Conservation (phyloP, 169 alveolate species). For the Plasmodium ovale region DNA sequence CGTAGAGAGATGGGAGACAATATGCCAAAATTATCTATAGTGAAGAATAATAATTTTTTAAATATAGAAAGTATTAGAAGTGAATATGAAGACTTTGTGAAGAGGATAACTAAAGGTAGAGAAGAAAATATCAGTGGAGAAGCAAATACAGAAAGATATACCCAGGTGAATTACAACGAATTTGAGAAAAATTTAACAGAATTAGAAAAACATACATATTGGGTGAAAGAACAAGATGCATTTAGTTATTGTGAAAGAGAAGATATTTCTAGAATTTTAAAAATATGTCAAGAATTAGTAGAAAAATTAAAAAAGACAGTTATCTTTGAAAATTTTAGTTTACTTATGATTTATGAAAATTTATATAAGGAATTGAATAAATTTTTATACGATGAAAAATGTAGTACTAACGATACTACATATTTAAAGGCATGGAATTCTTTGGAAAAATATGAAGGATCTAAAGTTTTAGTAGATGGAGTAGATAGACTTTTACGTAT, state of each 20-base stretch:
- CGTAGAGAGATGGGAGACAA: not conserved
- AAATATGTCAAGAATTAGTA: not conserved
- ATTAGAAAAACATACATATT: constrained; percentile 1
- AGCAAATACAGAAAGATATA: not conserved
- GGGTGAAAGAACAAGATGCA: constrained; percentile 26
- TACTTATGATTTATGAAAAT: constrained; percentile 33
- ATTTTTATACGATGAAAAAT: constrained; percentile 3
- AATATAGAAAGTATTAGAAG: constrained; percentile 3
- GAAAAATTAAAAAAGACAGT: constrained; percentile 6
- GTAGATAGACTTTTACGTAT: not conserved
- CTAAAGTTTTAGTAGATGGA: not conserved
- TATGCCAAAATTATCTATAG: not conserved
- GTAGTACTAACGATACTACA: not conserved
- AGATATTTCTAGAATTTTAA: constrained; percentile 5
- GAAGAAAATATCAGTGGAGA: not conserved
- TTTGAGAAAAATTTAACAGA: constrained; percentile 12
- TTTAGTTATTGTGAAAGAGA: constrained; percentile 3
- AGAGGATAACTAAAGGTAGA: not conserved
- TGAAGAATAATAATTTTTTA: constrained; percentile 11
- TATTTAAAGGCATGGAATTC: constrained; percentile 20
- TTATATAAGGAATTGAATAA: constrained; percentile 20
- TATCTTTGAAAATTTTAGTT: not conserved
- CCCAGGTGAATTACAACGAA: not conserved
- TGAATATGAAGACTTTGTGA: constrained; percentile 41
- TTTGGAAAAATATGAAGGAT: constrained; percentile 16